Conservation (phyloP, 257 asterid genomes). For the Ehretia macrophylla region DNA sequence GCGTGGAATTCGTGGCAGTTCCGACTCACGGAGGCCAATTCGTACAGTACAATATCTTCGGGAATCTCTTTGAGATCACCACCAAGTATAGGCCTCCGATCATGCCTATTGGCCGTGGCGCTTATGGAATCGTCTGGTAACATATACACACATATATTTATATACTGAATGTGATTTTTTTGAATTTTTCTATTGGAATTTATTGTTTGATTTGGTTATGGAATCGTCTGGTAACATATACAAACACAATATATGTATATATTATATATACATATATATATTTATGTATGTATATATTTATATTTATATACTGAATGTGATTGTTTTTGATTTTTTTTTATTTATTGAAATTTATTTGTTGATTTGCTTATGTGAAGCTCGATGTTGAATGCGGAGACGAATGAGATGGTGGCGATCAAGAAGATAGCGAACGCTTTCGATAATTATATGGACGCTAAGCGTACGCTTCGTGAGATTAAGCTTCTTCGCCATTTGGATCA, state of each 20-base stretch:
- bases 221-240: constrained; percentile 77
- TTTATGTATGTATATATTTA: not conserved
- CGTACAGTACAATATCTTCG: constrained; percentile 68
- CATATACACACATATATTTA: not conserved
- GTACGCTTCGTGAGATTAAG: constrained; percentile 93
- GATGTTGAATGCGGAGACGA: constrained; percentile 68
- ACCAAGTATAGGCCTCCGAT: constrained; percentile 79
- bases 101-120: constrained; percentile 97
- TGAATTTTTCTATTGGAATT: too few relatives aligned
- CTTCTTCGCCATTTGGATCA: constrained; percentile 95
- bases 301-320: not conserved
- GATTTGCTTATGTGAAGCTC: constrained; percentile 47
- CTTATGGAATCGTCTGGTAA: constrained; percentile 96
- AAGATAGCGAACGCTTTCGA: constrained; percentile 92
- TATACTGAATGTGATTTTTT: too few relatives aligned
- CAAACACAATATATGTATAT: not conserved
- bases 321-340: not conserved
- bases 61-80: constrained; percentile 72
- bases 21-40: constrained; percentile 73
- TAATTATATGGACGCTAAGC: constrained; percentile 88
- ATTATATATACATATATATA: too few relatives aligned
- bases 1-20: constrained; percentile 66
- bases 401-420: constrained; percentile 96
- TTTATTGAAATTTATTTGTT: not conserved
- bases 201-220: constrained; percentile 50